Base-by-base conservation (phyloP, 1,284 basidiomycete species). In the Papiliotrema laurentii region DNA sequence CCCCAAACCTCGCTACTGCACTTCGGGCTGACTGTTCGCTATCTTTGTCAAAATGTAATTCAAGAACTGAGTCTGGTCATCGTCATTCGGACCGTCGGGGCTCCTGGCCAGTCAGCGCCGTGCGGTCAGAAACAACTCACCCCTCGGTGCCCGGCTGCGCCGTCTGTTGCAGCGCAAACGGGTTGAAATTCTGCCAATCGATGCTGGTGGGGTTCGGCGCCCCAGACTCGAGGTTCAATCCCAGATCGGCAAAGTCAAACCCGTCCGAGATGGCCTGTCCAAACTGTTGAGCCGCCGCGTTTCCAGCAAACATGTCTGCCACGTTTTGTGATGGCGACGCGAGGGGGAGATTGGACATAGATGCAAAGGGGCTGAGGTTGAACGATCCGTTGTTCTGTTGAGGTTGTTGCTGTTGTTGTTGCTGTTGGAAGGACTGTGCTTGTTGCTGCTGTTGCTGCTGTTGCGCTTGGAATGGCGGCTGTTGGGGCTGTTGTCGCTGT, bases 21-120 rank as follows among this genome's bases (percentile, higher is more conserved):
- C 53, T 38, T 69, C 70, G 14, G 68, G 63, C 34, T 63, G 60
- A 50, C 58, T 59, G 47, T 71, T 69, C 14, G 70, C 70, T 42
- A 72, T 68, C 50, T 69, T 71, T 22, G 68, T 68, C 34, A 72
- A 55, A 38, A 72, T 70, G 51, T 68, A 68, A 49, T 68, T 68
- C 53, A 68, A 51, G 54, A 72, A 71, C 24, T 65, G 60, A 21
- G 65, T 68, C 36, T 68, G 63, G 50, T 68, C 65, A 44, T 68
- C 65, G 7, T 45, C 43, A 5, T 53, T 50, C 43, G 53, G 51
- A 7, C 49, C 50, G 27, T 44, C 43, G 14, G 39, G 13, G 26
- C 22, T 35, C 30, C 43, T 44, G 30, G 5, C 14, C 3, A 37
- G 36, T 19, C 21, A 30, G 37, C 21, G 37, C 25, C 21, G 4